Percentiles rank a stretch among this genome's conserved stretches.
These are phyloP conservation scores for Hypoxylon sp. DNA, from an alignment of 2,329 filamentous ascomycete genomes.

Conservation along the genomic window DNA sequence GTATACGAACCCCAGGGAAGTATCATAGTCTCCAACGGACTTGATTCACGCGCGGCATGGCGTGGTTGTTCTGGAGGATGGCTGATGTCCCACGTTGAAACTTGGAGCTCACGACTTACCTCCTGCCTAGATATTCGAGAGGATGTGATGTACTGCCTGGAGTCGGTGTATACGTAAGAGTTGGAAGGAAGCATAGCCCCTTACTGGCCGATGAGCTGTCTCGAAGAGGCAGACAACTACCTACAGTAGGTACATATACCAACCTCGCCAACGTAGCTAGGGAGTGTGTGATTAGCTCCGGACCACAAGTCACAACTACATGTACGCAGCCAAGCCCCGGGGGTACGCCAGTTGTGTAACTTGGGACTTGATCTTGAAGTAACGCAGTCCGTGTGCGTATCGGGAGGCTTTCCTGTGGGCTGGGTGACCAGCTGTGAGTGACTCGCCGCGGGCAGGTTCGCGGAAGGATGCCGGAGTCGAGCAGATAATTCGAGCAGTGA, in stretches of 20 bases:
- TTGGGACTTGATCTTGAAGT: slow-evolving; percentile 8
- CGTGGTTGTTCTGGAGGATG: slow-evolving; percentile 11
- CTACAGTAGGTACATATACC: too few species aligned
- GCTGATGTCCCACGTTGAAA: background rate
- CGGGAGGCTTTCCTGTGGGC: background rate
- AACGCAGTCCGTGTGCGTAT: slow-evolving; percentile 14
- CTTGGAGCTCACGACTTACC: background rate
- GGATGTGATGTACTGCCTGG: slow-evolving; percentile 8
- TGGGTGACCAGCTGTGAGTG: background rate
- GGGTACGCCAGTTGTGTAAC: slow-evolving; percentile 9
- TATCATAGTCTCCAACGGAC: background rate
- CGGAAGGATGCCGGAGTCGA: background rate
- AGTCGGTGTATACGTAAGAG: slow-evolving; percentile 9
- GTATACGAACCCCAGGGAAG: background rate
- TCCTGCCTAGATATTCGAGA: background rate
- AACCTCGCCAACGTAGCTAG: slow-evolving; percentile 14
- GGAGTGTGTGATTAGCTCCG: slow-evolving; percentile 30
- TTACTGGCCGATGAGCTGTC: slow-evolving; percentile 32
- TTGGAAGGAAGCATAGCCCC: slow-evolving; percentile 11
- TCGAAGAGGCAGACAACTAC: slow-evolving; percentile 26
- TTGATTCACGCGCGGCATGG: slow-evolving; percentile 17
- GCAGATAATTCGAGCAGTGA: too few species aligned
- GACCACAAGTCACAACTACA: slow-evolving; percentile 3
- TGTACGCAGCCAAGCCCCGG: background rate
- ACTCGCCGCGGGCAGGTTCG: too few species aligned